Evolutionary conservation across 306 rosid species (phyloP).

Genomic region (Geum urbanum): DNA sequence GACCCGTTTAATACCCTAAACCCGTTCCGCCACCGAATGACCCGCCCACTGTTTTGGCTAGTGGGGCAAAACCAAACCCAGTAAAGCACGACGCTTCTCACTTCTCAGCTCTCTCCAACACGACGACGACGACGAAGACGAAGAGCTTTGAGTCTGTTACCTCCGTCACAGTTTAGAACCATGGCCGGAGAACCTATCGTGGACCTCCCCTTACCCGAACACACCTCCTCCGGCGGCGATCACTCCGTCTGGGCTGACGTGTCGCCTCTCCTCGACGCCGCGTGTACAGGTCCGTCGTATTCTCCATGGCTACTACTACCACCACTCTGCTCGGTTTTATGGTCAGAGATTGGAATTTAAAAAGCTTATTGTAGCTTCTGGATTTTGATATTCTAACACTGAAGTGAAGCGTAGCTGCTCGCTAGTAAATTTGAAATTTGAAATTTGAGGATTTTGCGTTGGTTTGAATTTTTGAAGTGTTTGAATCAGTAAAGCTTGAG

Average conservation of each 20-base stretch:
- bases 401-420: neutral
- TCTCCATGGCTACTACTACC: slow-evolving; percentile 1
- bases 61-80: slow-evolving; percentile 9
- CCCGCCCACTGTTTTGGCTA: neutral
- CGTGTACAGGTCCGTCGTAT: slow-evolving; percentile 52
- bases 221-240: slow-evolving; percentile 58
- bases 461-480: neutral
- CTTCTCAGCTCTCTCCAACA: neutral
- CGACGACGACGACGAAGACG: neutral
- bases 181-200: slow-evolving; percentile 28
- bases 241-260: slow-evolving; percentile 83
- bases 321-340: slow-evolving; percentile 12
- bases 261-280: slow-evolving; percentile 74
- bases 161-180: neutral
- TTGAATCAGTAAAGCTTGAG: neutral
- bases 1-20: slow-evolving; percentile 5
- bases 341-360: neutral
- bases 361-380: neutral
- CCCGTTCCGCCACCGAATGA: neutral
- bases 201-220: slow-evolving; percentile 29
- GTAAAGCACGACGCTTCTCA: neutral
- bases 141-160: neutral
- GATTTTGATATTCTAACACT: neutral
- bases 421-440: neutral
- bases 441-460: neutral